phyloP scores from a whole-genome alignment of 1,284 basidiomycete genomes.

The Pseudozyma sp. region DNA sequence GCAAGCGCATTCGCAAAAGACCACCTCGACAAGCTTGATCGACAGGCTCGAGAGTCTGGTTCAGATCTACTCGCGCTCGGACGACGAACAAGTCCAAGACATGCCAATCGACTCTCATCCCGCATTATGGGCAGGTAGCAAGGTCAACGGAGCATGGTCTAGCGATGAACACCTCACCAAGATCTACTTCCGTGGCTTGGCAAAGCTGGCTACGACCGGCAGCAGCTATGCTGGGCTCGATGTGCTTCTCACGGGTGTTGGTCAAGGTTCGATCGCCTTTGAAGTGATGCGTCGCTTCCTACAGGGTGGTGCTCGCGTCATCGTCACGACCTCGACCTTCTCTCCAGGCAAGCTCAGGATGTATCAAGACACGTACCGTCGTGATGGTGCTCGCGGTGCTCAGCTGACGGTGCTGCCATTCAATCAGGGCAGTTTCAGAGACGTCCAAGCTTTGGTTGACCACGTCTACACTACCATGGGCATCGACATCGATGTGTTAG shows the following conservation, averaged over 20 bases:
- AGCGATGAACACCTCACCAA: constrained; percentile 82
- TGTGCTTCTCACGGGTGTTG: constrained; percentile 94
- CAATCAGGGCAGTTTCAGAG: constrained; percentile 97
- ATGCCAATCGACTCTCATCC: constrained; percentile 71
- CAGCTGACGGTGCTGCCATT: constrained; percentile 98
- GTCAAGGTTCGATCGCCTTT: constrained; percentile 94
- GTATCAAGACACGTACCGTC: constrained; percentile 97
- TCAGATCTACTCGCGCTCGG: background rate
- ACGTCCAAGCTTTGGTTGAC: constrained; percentile 89
- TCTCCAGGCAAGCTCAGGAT: constrained; percentile 85
- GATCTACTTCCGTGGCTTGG: constrained; percentile 85
- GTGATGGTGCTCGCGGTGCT: constrained; percentile 91
- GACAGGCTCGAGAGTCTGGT: background rate
- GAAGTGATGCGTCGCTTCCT: constrained; percentile 95
- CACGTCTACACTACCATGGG: constrained; percentile 95
- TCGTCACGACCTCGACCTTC: constrained; percentile 84
- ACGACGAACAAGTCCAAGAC: background rate
- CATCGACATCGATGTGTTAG: constrained; percentile 96
- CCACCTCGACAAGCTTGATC: background rate
- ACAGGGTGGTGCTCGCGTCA: constrained; percentile 87
- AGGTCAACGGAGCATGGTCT: background rate
- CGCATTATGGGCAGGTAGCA: constrained; percentile 5
- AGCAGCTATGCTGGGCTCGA: constrained; percentile 99
- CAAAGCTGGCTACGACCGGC: constrained; percentile 96
- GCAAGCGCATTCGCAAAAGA: background rate